Evolutionary conservation across 2,329 filamentous ascomycete species (phyloP), one percentile per base, ranked within the genome.

Genomic region (Phialemoniopsis sp.): DNA sequence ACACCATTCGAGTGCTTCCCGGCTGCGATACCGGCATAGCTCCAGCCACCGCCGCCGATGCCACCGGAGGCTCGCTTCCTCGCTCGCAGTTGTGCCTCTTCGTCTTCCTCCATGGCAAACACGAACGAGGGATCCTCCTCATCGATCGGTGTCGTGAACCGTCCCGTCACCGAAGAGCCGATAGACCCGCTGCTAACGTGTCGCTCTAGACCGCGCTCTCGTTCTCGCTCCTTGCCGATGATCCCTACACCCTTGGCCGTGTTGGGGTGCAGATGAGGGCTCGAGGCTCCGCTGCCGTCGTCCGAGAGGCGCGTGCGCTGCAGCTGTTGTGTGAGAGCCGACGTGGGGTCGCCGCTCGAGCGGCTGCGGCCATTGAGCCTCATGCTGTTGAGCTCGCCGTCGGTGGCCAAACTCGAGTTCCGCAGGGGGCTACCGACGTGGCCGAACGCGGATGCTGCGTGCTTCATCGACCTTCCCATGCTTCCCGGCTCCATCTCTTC

Each of bases 391-490:
- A 54, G 41, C 34, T 60, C 62, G 26, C 57, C 56, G 34, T 64
- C 62, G 52, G 76, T 70, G 29, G 76, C 76, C 8, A 84, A 66
- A 33, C 75, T 73, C 8, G 79, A 82, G 55, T 81, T 82, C 14
- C 80, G 74, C 41, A 84, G 63, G 13, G 80, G 80, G 46, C 78
- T 82, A 15, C 80, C 80, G 29, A 84, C 80, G 47, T 84, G 80
- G 8, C 80, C 80, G 53, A 83, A 83, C 4, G 68, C 75, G n/a
- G 78, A 81, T 4, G 64, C 59, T 10, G 21, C 61, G 41, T 70
- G 61, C 48, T 67, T 68, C 45, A 67, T 59, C 9, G 58, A 52
- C 34, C 54, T 58, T 51, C 48, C 50, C 32, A 46, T 43, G 36
- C 49, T 52, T 31, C 52, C 51, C 8, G 46, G 33, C 5, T 58